phyloP scores from a whole-genome alignment of 2,329 filamentous ascomycete genomes.

The Bipolaris zeicola region DNA sequence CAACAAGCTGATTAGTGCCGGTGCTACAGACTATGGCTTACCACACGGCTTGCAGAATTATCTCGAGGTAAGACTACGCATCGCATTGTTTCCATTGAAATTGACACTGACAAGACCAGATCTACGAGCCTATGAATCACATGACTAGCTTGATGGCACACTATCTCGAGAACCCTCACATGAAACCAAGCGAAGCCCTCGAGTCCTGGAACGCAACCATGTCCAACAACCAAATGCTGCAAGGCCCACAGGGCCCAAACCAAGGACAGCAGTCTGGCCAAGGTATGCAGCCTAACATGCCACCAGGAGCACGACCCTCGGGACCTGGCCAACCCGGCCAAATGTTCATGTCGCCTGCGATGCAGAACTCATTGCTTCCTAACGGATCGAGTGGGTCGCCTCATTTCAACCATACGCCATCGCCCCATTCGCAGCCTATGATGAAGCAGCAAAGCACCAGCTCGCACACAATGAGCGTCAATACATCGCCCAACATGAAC shows the following conservation, averaged over 20 bases:
- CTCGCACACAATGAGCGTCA: slow-evolving; percentile 61
- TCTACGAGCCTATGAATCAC: slow-evolving; percentile 68
- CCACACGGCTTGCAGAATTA: slow-evolving; percentile 63
- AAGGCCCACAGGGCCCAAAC: slow-evolving; percentile 11
- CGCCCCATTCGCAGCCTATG: slow-evolving; percentile 58
- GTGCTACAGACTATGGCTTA: slow-evolving; percentile 60
- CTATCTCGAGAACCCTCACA: slow-evolving; percentile 58
- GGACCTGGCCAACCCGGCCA: slow-evolving; percentile 40
- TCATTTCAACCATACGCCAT: slow-evolving; percentile 55
- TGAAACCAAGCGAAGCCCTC: slow-evolving; percentile 62
- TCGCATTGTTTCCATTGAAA: slow-evolving; percentile 12
- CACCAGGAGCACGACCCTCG: slow-evolving; percentile 40
- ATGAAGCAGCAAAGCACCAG: slow-evolving; percentile 63
- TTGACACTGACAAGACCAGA: slow-evolving; percentile 51
- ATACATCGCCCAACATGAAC: slow-evolving; percentile 66
- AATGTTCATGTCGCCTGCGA: slow-evolving; percentile 63
- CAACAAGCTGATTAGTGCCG: slow-evolving; percentile 53
- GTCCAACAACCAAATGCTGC: slow-evolving; percentile 34
- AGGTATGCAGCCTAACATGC: slow-evolving; percentile 40
- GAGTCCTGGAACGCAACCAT: slow-evolving; percentile 57
- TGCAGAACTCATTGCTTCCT: slow-evolving; percentile 59
- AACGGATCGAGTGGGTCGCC: slow-evolving; percentile 56
- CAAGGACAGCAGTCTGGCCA: slow-evolving; percentile 34
- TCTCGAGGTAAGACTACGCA: slow-evolving; percentile 60
- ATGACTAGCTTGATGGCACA: slow-evolving; percentile 67